Evolutionary conservation across 2,329 filamentous ascomycete genomes (phyloP).

Genomic region (Penicillium fuscoglaucum): DNA sequence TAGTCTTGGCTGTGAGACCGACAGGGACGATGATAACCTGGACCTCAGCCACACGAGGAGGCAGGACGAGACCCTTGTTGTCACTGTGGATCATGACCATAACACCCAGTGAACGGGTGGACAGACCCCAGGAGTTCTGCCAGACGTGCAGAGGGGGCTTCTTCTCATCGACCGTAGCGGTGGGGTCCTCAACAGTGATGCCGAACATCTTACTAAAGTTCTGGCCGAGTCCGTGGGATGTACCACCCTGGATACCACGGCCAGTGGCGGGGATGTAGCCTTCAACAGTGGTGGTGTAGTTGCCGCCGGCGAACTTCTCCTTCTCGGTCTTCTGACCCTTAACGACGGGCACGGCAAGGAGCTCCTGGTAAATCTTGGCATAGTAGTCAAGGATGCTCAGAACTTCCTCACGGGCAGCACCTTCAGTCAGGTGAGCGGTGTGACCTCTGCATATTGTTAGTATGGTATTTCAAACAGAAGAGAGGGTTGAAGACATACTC

Average conservation of each 20-base stretch:
- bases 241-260: conserved; percentile 93
- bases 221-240: conserved; percentile 90
- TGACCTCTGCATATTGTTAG: conserved; percentile 59
- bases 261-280: conserved; percentile 95
- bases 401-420: conserved; percentile 80
- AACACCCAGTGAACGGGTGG: conserved; percentile 93
- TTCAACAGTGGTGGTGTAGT: conserved; percentile 96
- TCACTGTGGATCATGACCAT: conserved; percentile 99
- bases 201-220: conserved; percentile 99
- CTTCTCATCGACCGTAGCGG: conserved; percentile 68
- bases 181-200: conserved; percentile 92
- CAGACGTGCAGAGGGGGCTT: conserved; percentile 82
- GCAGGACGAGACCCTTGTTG: conserved; percentile 90
- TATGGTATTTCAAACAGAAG: background rate
- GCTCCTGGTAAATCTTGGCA: conserved; percentile 85
- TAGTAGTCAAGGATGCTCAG: conserved; percentile 92
- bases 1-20: conserved; percentile 85
- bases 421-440: conserved; percentile 83
- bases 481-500: conserved; percentile 49
- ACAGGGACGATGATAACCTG: conserved; percentile 90
- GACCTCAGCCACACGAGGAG: conserved; percentile 81
- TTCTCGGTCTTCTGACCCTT: conserved; percentile 94
- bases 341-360: conserved; percentile 92
- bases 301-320: conserved; percentile 95
- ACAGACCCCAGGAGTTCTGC: conserved; percentile 99